These are phyloP conservation scores for Huntiella omanensis DNA, from an alignment of 2,329 filamentous ascomycete species.

Conservation along the genomic window DNA sequence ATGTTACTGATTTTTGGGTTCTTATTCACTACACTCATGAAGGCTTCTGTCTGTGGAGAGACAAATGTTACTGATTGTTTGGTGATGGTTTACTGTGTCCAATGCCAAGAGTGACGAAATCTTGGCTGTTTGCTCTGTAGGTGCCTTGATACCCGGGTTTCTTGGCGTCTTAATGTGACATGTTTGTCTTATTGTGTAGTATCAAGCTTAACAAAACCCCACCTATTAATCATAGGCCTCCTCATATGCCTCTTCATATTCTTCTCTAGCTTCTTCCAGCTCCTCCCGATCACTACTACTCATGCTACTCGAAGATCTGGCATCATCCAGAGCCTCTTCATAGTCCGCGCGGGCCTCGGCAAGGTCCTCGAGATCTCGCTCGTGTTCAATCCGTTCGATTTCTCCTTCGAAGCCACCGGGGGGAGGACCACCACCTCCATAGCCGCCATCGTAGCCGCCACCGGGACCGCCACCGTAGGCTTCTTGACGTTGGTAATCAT, in stretches of 20 bases:
- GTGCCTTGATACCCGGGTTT: background rate
- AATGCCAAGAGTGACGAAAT: constrained; percentile 5
- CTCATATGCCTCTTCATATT: constrained; percentile 20
- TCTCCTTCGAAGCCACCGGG: constrained; percentile 7
- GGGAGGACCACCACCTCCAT: background rate
- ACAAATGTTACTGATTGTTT: too few species aligned
- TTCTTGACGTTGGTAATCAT: constrained; percentile 8
- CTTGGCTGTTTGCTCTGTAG: constrained; percentile 10
- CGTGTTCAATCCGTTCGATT: background rate
- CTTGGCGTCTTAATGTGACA: background rate
- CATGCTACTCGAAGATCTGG: constrained; percentile 21
- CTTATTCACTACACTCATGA: too few species aligned
- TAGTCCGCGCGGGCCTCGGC: constrained; percentile 26
- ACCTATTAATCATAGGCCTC: constrained; percentile 26
- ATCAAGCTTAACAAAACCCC: constrained; percentile 6
- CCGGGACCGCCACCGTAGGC: constrained; percentile 5
- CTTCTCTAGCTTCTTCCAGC: constrained; percentile 31
- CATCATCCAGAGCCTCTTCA: constrained; percentile 24
- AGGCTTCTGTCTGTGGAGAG: too few species aligned
- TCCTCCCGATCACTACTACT: constrained; percentile 34
- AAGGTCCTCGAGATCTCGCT: constrained; percentile 24
- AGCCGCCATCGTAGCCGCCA: constrained; percentile 19
- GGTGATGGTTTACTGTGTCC: too few species aligned
- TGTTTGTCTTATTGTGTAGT: background rate
- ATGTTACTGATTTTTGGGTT: too few species aligned